phyloP scores from a whole-genome alignment of 2,329 filamentous ascomycete genomes.

The Epichloe glyceriae region DNA sequence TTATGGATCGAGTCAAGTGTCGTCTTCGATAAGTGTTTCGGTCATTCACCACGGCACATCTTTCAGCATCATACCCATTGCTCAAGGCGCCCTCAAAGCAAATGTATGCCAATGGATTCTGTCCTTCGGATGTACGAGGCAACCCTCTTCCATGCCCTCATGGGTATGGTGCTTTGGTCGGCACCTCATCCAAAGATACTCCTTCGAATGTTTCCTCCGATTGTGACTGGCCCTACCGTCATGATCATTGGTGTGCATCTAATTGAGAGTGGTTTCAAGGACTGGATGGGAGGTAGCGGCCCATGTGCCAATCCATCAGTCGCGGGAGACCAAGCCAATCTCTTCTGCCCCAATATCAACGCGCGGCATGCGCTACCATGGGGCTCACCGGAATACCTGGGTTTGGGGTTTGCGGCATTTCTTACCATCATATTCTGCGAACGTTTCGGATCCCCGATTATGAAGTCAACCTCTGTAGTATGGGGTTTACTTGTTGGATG shows the following conservation, averaged over 20 bases:
- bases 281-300: slow-evolving; percentile 67
- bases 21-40: slow-evolving; percentile 16
- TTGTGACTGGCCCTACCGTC: slow-evolving; percentile 61
- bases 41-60: slow-evolving; percentile 44
- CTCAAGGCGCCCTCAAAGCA: slow-evolving; percentile 56
- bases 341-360: slow-evolving; percentile 54
- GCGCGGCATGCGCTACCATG: slow-evolving; percentile 63
- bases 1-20: slow-evolving; percentile 12
- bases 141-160: slow-evolving; percentile 60
- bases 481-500: slow-evolving; percentile 63
- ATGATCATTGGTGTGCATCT: slow-evolving; percentile 62
- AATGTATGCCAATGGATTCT: slow-evolving; percentile 66
- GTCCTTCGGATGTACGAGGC: slow-evolving; percentile 45
- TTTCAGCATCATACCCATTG: slow-evolving; percentile 22
- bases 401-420: slow-evolving; percentile 69
- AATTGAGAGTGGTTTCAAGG: slow-evolving; percentile 57
- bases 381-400: slow-evolving; percentile 69
- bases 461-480: slow-evolving; percentile 69
- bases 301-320: slow-evolving; percentile 35
- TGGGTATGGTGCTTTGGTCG: slow-evolving; percentile 60
- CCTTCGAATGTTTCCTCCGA: slow-evolving; percentile 63
- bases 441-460: slow-evolving; percentile 68
- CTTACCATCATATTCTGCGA: slow-evolving; percentile 69
- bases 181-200: slow-evolving; percentile 54
- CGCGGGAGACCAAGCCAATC: slow-evolving; percentile 22